These are phyloP conservation scores for Mortierella hygrophila DNA, from an alignment of 192 early-diverging fungal species.

Conservation along the genomic window DNA sequence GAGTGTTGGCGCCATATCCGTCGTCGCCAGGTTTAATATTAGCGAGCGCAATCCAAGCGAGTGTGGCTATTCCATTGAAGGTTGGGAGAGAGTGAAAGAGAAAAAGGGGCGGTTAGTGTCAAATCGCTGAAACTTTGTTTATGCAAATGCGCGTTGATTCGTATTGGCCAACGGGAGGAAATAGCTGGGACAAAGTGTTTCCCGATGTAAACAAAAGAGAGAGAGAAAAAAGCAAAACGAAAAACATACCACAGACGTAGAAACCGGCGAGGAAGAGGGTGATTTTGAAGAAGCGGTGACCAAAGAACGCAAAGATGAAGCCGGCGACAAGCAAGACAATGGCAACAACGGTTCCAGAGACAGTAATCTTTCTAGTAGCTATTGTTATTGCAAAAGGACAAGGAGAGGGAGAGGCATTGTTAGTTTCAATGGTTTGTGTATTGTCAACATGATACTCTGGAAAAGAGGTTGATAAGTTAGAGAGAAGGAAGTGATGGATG, in stretches of 20 bases:
- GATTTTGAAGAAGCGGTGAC: conserved; percentile 72
- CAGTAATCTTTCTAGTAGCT: conserved; percentile 31
- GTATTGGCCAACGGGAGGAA: not conserved
- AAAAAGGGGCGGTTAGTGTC: not conserved
- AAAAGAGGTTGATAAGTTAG: not conserved
- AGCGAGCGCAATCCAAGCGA: conserved; percentile 66
- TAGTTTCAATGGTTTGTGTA: not conserved
- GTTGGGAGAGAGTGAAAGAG: conserved; percentile 3
- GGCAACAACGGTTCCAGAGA: conserved; percentile 60
- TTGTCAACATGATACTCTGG: not conserved
- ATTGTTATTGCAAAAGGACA: not conserved
- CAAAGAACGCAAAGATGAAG: conserved; percentile 77
- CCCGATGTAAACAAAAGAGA: not conserved
- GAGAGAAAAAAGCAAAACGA: not conserved
- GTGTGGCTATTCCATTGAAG: conserved; percentile 34
- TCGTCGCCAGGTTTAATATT: conserved; percentile 55
- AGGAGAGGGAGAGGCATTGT: not conserved
- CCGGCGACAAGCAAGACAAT: conserved; percentile 75
- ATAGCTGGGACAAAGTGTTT: not conserved
- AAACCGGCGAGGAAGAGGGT: conserved; percentile 86
- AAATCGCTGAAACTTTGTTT: not conserved
- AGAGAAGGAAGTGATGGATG: not conserved
- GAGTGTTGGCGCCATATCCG: conserved; percentile 50
- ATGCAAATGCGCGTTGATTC: not conserved
- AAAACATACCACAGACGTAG: conserved; percentile 68